These are phyloP conservation scores for Dentipellis sp. DNA, from an alignment of 768 basidiomycete genomes.

Conservation along the genomic window DNA sequence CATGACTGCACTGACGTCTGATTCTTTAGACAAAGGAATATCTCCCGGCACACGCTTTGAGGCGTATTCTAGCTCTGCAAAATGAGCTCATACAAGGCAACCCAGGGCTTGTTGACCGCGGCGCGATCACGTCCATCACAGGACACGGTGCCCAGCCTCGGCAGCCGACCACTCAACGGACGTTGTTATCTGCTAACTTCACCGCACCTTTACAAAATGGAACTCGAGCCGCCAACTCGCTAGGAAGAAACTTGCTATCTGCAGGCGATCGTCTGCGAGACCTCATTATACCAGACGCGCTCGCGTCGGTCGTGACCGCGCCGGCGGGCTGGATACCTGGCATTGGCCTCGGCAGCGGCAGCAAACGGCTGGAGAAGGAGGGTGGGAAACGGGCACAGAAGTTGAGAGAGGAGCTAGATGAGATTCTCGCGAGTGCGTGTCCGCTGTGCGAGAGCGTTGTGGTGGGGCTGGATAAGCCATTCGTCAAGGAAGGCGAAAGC, in stretches of 20 bases:
- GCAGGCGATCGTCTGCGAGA: constrained; percentile 88
- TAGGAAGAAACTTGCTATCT: constrained; percentile 75
- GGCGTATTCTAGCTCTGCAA: constrained; percentile 81
- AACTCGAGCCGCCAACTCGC: constrained; percentile 52
- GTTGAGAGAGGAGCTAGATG: constrained; percentile 79
- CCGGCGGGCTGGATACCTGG: constrained; percentile 67
- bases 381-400: constrained; percentile 59
- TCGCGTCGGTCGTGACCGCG: constrained; percentile 75
- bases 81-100: constrained; percentile 65
- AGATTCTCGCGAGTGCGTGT: constrained; percentile 80
- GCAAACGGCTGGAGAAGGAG: constrained; percentile 38
- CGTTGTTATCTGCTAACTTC: constrained; percentile 72
- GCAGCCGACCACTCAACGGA: constrained; percentile 46
- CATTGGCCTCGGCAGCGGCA: constrained; percentile 38
- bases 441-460: constrained; percentile 91
- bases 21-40: constrained; percentile 83
- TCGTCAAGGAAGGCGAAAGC: constrained; percentile 69
- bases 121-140: neutral
- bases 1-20: neutral
- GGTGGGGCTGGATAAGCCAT: constrained; percentile 78
- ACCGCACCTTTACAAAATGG: constrained; percentile 48
- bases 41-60: constrained; percentile 70
- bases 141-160: constrained; percentile 21
- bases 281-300: constrained; percentile 87
- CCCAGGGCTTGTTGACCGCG: constrained; percentile 24